phyloP scores from a whole-genome alignment of 2,329 filamentous ascomycete species.

The Xylaria hypoxylon region DNA sequence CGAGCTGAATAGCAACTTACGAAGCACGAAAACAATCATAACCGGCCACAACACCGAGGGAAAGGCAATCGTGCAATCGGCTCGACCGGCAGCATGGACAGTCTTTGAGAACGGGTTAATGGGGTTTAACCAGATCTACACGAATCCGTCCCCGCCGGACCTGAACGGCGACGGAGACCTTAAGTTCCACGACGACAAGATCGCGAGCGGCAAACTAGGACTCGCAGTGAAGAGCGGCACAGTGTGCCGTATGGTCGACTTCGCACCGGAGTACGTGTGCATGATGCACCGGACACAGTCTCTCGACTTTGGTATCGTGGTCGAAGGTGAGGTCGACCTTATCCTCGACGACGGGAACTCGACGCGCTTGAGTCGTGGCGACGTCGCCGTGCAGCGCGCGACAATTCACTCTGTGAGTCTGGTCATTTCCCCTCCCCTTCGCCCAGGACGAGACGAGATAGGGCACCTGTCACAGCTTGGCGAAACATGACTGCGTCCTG shows the following conservation, averaged over 20 bases:
- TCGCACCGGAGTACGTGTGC: slow-evolving; percentile 56
- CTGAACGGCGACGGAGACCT: slow-evolving; percentile 58
- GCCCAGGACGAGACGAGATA: no score
- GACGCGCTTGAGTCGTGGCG: slow-evolving; percentile 60
- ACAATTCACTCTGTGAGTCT: slow-evolving; percentile 63
- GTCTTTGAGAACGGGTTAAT: slow-evolving; percentile 51
- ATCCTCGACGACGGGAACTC: slow-evolving; percentile 63
- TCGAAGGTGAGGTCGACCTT: slow-evolving; percentile 66
- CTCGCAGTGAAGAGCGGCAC: slow-evolving; percentile 51
- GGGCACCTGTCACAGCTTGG: no score
- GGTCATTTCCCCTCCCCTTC: neutral
- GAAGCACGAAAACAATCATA: slow-evolving; percentile 44
- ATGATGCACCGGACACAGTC: slow-evolving; percentile 66
- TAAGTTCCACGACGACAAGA: slow-evolving; percentile 50
- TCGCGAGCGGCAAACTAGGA: slow-evolving; percentile 54
- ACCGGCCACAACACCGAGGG: slow-evolving; percentile 47
- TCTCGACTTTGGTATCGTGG: slow-evolving; percentile 66
- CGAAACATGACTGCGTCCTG: no score
- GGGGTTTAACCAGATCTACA: slow-evolving; percentile 57
- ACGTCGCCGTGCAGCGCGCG: slow-evolving; percentile 66
- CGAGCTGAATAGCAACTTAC: slow-evolving; percentile 25
- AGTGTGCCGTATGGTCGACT: slow-evolving; percentile 61
- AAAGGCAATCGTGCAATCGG: slow-evolving; percentile 53
- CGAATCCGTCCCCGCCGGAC: slow-evolving; percentile 55
- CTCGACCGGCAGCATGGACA: slow-evolving; percentile 47